A percentile compares a stretch with the other conserved stretches of the same genome.
phyloP scores from a whole-genome alignment of 2,329 filamentous ascomycete genomes.

The Lasiodiplodia sp. region DNA sequence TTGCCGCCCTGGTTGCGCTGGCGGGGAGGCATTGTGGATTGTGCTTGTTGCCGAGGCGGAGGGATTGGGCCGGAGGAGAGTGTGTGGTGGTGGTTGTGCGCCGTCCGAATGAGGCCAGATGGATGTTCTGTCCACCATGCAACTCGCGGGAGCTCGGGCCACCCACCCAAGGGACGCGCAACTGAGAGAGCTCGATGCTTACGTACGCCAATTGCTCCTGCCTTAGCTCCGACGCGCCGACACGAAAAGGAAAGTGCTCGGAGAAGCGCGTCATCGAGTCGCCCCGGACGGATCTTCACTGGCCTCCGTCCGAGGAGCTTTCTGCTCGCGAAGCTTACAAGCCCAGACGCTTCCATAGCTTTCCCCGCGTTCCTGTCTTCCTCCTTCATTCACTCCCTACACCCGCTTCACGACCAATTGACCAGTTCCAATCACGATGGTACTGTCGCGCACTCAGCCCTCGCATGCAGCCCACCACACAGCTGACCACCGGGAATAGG shows the following conservation, averaged over 20 bases:
- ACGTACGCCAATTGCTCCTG: background rate
- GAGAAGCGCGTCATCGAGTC: slow-evolving; percentile 11
- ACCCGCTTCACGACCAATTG: background rate
- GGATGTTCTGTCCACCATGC: slow-evolving; percentile 19
- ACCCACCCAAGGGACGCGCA: slow-evolving; percentile 26
- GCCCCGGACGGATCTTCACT: background rate
- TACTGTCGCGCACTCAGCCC: background rate
- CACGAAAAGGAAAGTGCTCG: background rate
- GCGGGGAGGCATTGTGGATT: slow-evolving; percentile 30
- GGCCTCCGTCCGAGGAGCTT: slow-evolving; percentile 6
- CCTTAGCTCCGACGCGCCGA: slow-evolving; percentile 1
- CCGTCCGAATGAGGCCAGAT: slow-evolving; percentile 26
- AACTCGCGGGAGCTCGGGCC: slow-evolving; percentile 22
- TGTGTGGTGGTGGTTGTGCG: slow-evolving; percentile 25
- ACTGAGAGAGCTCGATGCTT: background rate
- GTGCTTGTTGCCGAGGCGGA: background rate
- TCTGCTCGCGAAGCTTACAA: slow-evolving; percentile 3
- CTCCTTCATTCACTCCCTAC: background rate
- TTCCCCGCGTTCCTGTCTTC: slow-evolving; percentile 12
- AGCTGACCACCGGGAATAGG: slow-evolving; percentile 34
- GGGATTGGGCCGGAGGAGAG: slow-evolving; percentile 33
- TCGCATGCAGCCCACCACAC: background rate
- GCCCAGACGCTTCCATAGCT: background rate
- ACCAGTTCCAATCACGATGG: slow-evolving; percentile 16
- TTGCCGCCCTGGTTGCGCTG: slow-evolving; percentile 20